These are phyloP conservation scores for Castanospermum australe DNA, from an alignment of 306 rosid species.

Conservation along the genomic window DNA sequence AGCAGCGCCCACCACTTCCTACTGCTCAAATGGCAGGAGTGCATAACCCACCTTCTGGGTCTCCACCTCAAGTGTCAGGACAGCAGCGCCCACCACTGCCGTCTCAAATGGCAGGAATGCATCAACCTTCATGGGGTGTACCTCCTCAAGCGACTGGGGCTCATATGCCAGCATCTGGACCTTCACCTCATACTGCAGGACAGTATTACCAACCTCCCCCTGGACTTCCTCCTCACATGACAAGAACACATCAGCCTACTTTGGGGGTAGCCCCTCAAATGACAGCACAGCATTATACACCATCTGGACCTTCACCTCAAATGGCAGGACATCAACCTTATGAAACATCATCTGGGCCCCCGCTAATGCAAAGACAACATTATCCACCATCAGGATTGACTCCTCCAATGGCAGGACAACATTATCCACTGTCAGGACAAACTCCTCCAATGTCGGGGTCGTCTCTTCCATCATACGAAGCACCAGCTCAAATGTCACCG, in stretches of 20 bases:
- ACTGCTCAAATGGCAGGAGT: slow-evolving; percentile 25
- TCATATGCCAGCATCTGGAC: slow-evolving; percentile 26
- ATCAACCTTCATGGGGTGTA: slow-evolving; percentile 39
- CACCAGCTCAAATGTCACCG: slow-evolving; percentile 27
- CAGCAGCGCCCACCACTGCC: slow-evolving; percentile 29
- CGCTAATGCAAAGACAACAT: slow-evolving; percentile 21
- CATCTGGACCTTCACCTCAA: slow-evolving; percentile 30
- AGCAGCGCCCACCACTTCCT: slow-evolving; percentile 6
- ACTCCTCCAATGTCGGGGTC: slow-evolving; percentile 32
- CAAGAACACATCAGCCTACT: slow-evolving; percentile 26
- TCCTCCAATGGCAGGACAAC: slow-evolving; percentile 26
- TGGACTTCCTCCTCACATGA: slow-evolving; percentile 30
- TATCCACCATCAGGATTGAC: slow-evolving; percentile 27
- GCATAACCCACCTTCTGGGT: slow-evolving; percentile 12
- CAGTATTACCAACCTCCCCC: slow-evolving; percentile 30
- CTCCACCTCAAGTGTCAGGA: slow-evolving; percentile 39
- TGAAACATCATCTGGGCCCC: slow-evolving; percentile 14
- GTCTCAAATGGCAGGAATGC: slow-evolving; percentile 29
- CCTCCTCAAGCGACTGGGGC: slow-evolving; percentile 35
- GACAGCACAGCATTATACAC: slow-evolving; percentile 22
- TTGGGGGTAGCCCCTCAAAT: slow-evolving; percentile 30
- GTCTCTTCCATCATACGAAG: slow-evolving; percentile 20
- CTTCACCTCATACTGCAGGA: slow-evolving; percentile 35
- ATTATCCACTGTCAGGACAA: slow-evolving; percentile 14
- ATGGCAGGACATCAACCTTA: slow-evolving; percentile 32